Conservation (phyloP, 2,329 filamentous ascomycete species). For the Coleophoma crateriformis region DNA sequence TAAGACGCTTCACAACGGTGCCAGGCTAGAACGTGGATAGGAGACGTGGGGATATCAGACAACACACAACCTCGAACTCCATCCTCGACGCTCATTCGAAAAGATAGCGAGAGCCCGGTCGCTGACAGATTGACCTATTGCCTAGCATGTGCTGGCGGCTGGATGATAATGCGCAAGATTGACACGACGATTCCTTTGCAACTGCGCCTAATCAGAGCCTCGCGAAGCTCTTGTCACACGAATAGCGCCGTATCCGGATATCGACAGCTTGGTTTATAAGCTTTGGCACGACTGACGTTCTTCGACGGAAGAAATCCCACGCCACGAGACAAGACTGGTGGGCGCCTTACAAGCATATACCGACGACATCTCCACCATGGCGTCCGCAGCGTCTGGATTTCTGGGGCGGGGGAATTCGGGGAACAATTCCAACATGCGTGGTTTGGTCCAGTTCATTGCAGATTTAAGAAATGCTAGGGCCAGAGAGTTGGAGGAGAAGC, state of each 20-base stretch:
- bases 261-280: not conserved
- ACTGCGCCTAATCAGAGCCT: not conserved
- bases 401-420: conserved; percentile 57
- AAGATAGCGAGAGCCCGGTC: no score
- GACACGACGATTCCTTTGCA: not conserved
- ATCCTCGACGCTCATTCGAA: not conserved
- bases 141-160: not conserved
- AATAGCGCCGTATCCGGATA: not conserved
- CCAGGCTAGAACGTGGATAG: no score
- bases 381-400: conserved; percentile 43
- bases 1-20: not conserved
- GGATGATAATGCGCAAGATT: conserved; percentile 1
- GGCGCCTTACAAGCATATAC: not conserved
- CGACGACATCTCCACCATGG: conserved; percentile 13
- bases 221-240: not conserved
- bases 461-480: conserved; percentile 93
- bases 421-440: conserved; percentile 66
- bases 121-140: not conserved
- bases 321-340: not conserved
- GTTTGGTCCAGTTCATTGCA: conserved; percentile 96
- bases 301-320: no score
- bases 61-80: not conserved
- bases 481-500: conserved; percentile 93
- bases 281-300: not conserved
- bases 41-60: not conserved